Conservation (phyloP, 2,329 filamentous ascomycete genomes). For the Akanthomyces lecanii region DNA sequence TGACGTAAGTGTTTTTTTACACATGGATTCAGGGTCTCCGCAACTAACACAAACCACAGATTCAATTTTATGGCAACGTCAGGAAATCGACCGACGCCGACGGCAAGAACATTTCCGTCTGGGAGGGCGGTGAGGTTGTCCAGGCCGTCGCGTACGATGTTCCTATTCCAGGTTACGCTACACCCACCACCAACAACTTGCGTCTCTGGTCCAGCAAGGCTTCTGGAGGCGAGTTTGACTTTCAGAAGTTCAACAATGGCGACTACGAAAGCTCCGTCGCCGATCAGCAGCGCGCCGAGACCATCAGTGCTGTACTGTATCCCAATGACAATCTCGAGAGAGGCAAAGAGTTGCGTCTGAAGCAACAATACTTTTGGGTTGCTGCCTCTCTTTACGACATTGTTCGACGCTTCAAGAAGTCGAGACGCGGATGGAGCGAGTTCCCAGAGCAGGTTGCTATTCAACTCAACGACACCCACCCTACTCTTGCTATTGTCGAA, state of each 20-base stretch:
- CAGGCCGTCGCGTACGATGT: slow-evolving; percentile 92
- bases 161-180: slow-evolving; percentile 84
- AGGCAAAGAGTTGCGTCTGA: slow-evolving; percentile 93
- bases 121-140: slow-evolving; percentile 93
- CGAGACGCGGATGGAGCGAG: slow-evolving; percentile 82
- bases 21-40: background rate
- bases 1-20: slow-evolving; percentile 51
- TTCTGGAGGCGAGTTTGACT: slow-evolving; percentile 95
- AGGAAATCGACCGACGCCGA: slow-evolving; percentile 68
- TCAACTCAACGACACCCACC: slow-evolving; percentile 96
- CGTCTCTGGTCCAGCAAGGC: slow-evolving; percentile 97
- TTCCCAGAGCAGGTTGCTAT: slow-evolving; percentile 96
- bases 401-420: slow-evolving; percentile 96
- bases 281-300: slow-evolving; percentile 98
- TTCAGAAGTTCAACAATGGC: slow-evolving; percentile 98
- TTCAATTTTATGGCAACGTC: slow-evolving; percentile 92
- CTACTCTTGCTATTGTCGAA: slow-evolving; percentile 92
- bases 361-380: slow-evolving; percentile 99
- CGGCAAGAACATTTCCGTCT: slow-evolving; percentile 70
- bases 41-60: slow-evolving; percentile 36
- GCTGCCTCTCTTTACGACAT: slow-evolving; percentile 95
- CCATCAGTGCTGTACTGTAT: slow-evolving; percentile 94
- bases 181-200: slow-evolving; percentile 90
- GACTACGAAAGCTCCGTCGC: slow-evolving; percentile 97
- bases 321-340: slow-evolving; percentile 96